Base-by-base conservation (phyloP, 495 filamentous ascomycete species). In the Hypoxylon subgilvum region DNA sequence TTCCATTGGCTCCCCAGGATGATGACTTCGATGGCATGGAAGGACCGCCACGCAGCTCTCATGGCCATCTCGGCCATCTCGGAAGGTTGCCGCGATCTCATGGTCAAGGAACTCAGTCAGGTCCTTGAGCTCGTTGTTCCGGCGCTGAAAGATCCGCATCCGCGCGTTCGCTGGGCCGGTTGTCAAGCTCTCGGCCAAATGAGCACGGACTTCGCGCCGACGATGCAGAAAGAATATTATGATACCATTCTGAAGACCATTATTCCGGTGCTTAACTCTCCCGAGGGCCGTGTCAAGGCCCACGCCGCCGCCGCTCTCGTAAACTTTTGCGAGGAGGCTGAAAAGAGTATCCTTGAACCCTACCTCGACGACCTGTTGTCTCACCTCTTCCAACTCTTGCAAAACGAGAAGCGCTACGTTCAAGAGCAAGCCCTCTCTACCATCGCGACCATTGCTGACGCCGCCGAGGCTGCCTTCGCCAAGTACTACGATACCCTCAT, bases 31-130 rank as follows among this genome's bases (percentile, higher is more conserved):
- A 86, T 89, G 54, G 84, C 89, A 34, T 99, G 95, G 95, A 86
- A 91, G 66, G 94, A 99, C 72, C 84, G 93, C 36, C 95, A 99
- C 70, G 95, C 95, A 6, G 94, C 95, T 51, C 84, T 99, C 46
- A 99, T 99, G 95, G 95, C 95, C 6, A 96, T 99, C 47, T 97
- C 95, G 14, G 95, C 95, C 54, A 99, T 99, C 59, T 97, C 95
- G 0, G 95, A 99, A 72, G 95, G 95, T 16, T 99, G 95, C 66
- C 85, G 90, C 47, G 95, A 97, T 18, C 79, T 96, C 57, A 99
- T 99, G 95, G 82, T 93, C 50, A 89, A 88, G 39, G 93, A 99
- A 69, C 79, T 99, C 3, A 89, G 90, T 68, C 90, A 96, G 69
- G 93, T 99, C 17, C 79, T 99, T 53, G 91, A 92, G 40, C 81